Percentiles rank a stretch among this genome's conserved stretches.
These are phyloP conservation scores for Pinus albicaulis DNA, from an alignment of 75 land plant genomes.

Conservation along the genomic window DNA sequence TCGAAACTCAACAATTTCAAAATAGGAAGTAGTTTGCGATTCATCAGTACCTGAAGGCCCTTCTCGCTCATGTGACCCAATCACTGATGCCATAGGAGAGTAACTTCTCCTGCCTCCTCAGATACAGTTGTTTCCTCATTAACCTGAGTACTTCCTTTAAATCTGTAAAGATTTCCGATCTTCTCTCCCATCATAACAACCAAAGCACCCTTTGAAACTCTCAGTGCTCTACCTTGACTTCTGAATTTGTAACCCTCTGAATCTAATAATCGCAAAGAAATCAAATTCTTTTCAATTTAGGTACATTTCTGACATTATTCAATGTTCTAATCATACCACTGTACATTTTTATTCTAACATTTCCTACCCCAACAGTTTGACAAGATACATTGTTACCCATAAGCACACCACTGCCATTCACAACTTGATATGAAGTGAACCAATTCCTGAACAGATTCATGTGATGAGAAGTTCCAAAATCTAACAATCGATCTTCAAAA, in stretches of 20 bases:
- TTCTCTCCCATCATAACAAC: conserved; percentile 6
- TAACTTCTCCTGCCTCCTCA: not conserved
- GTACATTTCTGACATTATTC: conserved; percentile 15
- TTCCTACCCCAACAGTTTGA: conserved; percentile 4
- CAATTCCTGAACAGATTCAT: conserved; percentile 19
- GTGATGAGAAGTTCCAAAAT: not conserved
- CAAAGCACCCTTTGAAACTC: conserved; percentile 15
- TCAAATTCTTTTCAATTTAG: conserved; percentile 20
- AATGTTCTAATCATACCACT: conserved; percentile 16
- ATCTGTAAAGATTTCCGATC: not conserved
- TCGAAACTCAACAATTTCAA: no score
- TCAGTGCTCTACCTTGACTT: no score
- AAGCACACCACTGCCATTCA: conserved; percentile 11
- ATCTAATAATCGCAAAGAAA: conserved; percentile 19
- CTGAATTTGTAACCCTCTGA: conserved; percentile 10
- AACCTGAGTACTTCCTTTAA: not conserved
- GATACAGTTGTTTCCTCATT: not conserved
- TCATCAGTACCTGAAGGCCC: not conserved
- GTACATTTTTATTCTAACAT: conserved; percentile 9
- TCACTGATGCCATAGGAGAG: conserved; percentile 13
- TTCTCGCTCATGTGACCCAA: not conserved
- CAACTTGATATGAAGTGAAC: conserved; percentile 4
- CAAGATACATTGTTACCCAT: conserved; percentile 16
- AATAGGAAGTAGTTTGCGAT: not conserved
- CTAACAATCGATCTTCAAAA: no score